phyloP scores from a whole-genome alignment of 331 rosid species.

The Dryas integrifolia region DNA sequence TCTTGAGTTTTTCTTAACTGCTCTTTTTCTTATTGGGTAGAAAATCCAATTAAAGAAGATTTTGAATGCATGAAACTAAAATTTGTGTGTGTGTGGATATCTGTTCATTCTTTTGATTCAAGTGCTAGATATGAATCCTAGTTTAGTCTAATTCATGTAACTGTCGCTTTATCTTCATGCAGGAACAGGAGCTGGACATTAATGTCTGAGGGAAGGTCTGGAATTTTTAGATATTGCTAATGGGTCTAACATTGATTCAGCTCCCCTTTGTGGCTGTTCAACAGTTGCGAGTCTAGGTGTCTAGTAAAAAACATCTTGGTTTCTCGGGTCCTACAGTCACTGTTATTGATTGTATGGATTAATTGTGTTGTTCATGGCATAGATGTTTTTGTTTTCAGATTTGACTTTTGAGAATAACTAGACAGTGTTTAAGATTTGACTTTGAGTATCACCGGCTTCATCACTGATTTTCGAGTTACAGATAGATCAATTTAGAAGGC shows the following conservation, averaged over 20 bases:
- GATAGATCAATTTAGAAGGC: not conserved
- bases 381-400: not conserved
- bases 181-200: not conserved
- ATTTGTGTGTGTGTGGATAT: not conserved
- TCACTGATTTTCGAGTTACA: not conserved
- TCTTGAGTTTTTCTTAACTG: not conserved
- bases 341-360: not conserved
- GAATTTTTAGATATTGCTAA: not conserved
- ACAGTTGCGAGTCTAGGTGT: not conserved
- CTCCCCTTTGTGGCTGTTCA: not conserved
- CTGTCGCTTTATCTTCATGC: not conserved
- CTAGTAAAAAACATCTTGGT: not conserved
- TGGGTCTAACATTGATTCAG: not conserved
- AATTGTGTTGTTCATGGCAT: not conserved
- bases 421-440: not conserved
- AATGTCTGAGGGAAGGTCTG: not conserved
- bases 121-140: not conserved
- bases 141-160: not conserved
- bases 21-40: not conserved
- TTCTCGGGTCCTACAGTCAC: not conserved
- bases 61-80: not conserved
- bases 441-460: not conserved
- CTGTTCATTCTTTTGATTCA: not conserved
- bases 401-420: not conserved
- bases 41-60: not conserved